Evolutionary conservation across 768 basidiomycete species (phyloP).

Genomic region (Phanerochaete sordida): DNA sequence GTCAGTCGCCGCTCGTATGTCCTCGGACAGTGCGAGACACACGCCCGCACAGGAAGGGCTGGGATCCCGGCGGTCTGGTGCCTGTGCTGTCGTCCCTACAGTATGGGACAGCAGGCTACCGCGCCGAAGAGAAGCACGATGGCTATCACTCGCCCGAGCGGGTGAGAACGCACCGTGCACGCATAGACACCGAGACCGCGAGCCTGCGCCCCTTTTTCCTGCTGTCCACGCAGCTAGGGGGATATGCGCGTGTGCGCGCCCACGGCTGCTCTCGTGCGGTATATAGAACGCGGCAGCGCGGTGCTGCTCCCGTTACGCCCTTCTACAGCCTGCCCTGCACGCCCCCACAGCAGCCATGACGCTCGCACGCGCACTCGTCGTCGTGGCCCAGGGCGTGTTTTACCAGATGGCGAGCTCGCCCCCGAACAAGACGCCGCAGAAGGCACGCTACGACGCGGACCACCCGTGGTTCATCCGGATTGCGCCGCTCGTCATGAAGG

Average conservation of each 20-base stretch:
- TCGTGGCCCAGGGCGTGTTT: slow-evolving; percentile 44
- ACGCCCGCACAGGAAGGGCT: too few relatives aligned
- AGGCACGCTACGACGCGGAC: slow-evolving; percentile 50
- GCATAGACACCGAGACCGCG: not conserved
- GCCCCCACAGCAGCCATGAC: slow-evolving; percentile 35
- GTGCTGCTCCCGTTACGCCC: too few relatives aligned
- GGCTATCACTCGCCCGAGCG: not conserved
- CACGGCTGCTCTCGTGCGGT: not conserved
- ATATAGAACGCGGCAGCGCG: too few relatives aligned
- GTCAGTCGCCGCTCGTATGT: not conserved
- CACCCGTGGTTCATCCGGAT: slow-evolving; percentile 51
- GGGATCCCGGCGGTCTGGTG: too few relatives aligned
- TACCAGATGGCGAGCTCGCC: slow-evolving; percentile 54
- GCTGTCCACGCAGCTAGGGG: not conserved
- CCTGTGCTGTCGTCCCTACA: not conserved
- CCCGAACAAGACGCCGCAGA: slow-evolving; percentile 50
- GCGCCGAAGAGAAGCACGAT: not conserved
- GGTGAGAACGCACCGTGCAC: not conserved
- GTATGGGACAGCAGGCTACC: not conserved
- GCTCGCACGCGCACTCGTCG: slow-evolving; percentile 42
- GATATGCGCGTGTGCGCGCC: not conserved
- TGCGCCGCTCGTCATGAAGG: slow-evolving; percentile 55
- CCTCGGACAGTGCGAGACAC: not conserved
- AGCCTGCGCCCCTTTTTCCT: not conserved
- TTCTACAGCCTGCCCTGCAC: not conserved